Evolutionary conservation across 2,329 filamentous ascomycete species (phyloP), one percentile per base, ranked within the genome.

Genomic region (Onygenales sp.): DNA sequence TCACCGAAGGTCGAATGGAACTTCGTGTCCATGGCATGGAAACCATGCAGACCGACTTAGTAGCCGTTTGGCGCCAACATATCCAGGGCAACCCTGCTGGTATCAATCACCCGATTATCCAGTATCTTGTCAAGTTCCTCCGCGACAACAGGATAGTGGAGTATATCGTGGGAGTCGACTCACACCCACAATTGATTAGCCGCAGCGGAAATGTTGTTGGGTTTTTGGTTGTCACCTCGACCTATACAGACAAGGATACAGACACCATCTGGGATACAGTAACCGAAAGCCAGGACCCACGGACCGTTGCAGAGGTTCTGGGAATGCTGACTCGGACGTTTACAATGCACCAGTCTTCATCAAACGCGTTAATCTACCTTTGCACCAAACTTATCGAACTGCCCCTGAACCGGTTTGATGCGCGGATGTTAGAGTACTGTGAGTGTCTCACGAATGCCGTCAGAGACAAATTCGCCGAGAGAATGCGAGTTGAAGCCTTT

Each of bases 1-100:
- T 96, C 51, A 83, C 80, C 62, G 92, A 88, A 54, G 85, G 87
- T 37, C 88, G 92, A 62, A 95, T 97, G 89, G 88, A 95, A 63
- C 76, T 96, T 39, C 85, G 92, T 39, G 87, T 94, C 10, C 79
- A 82, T 65, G 89, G 88, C 17, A 84, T 92, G 49, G 80, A 82
- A n/a, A 75, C 74, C 17, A 85, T 96, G 80, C 86, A 87, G 58
- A 65, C 64, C 7, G 83, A 88, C 33, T 76, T 96, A 37, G 79
- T 94, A 7, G 64, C 68, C 0, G 74, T 88, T 27, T 93, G 84
- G 77, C 80, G 77, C 53, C 74, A 74, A 7, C 74, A 79, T 58
- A 76, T 76, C n/a, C 77, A 78, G 44, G 52, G 64, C 55, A 59
- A 71, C 59, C 54, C 74, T 8, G 68, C 71, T 11, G 59, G 65